Base-by-base conservation (phyloP, 2,329 filamentous ascomycete species). In the Ceratocystis lukuohia region DNA sequence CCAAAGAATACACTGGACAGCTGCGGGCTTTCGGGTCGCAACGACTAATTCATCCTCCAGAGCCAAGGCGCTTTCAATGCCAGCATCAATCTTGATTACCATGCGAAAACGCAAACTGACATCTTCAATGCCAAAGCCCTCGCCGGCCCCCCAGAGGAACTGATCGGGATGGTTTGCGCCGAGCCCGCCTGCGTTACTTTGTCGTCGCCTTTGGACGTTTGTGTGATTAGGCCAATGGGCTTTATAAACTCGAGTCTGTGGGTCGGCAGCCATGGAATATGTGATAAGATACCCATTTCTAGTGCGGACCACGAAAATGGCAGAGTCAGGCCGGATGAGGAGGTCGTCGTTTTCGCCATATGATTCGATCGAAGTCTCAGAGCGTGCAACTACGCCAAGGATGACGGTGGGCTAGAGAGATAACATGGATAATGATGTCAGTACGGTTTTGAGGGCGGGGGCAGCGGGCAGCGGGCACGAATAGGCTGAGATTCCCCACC, bases 1-100 rank as follows among this genome's bases (percentile, higher is more conserved):
- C 94, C 94, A 99, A 67, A 89, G 85, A 71, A 99, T 97, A 76
- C 92, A 96, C 75, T 99, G 94, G 17, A 97, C 85, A n/a, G 94
- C 93, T 0, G 92, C 87, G 2, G 94, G 94, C 72, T 94, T 96
- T 67, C 85, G 81, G 0, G 94, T 99, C 3, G 94, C 90, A 64
- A 99, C 92, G 25, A 97, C 81, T 50, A 99, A 79, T 75, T 97
- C 94, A 66, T 96, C 90, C 70, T 97, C 94, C 25, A 97, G 81
- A 1, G 94, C 93, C 65, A 97, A 78, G 10, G 89, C 91, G 72
- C 87, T 89, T 70, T 87, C 86, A 71, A 99, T 96, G 1, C 94
- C 94, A 2, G 94, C 94, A 75, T 99, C 94, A 20, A 99, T 91
- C 74, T 96, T 95, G 73, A 99, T 97, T 15, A 96, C 93, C 89